A percentile compares a stretch with the other conserved stretches of the same genome.
These are phyloP conservation scores for Xylaria multiplex DNA, from an alignment of 2,329 filamentous ascomycete genomes.

Conservation along the genomic window DNA sequence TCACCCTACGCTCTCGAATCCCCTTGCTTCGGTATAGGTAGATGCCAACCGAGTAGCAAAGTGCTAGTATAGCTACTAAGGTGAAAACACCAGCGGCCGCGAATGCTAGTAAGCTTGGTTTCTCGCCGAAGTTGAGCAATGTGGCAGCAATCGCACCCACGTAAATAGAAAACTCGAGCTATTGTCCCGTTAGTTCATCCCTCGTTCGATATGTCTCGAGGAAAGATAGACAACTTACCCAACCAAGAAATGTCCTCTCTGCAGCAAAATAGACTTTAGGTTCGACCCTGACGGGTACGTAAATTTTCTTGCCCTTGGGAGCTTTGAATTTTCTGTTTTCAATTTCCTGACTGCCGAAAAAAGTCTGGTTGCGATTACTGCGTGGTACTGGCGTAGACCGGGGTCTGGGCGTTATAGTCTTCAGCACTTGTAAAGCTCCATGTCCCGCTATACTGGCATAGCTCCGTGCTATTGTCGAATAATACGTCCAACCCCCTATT, in stretches of 20 bases:
- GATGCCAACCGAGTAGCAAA: conserved; percentile 84
- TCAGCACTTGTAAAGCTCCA: conserved; percentile 56
- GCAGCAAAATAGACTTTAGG: conserved; percentile 98
- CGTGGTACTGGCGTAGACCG: conserved; percentile 66
- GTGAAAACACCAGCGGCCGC: conserved; percentile 82
- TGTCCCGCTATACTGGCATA: conserved; percentile 57
- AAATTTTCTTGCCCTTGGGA: conserved; percentile 88
- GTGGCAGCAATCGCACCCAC: conserved; percentile 88
- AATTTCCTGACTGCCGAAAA: conserved; percentile 66
- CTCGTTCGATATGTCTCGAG: background rate
- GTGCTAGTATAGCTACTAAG: conserved; percentile 76
- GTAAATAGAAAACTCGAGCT: conserved; percentile 96
- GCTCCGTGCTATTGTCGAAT: conserved; percentile 65
- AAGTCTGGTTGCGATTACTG: conserved; percentile 62
- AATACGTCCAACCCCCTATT: conserved; percentile 81
- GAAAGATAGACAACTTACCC: conserved; percentile 65
- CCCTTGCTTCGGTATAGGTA: conserved; percentile 90
- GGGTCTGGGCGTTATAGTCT: conserved; percentile 65
- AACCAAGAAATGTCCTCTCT: conserved; percentile 94
- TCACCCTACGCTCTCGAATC: conserved; percentile 84
- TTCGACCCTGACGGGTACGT: conserved; percentile 94
- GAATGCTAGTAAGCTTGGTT: conserved; percentile 68
- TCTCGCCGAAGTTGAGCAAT: conserved; percentile 80
- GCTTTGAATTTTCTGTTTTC: conserved; percentile 73
- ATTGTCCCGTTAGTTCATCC: conserved; percentile 20